Percentiles rank a stretch among this genome's conserved stretches.
These are phyloP conservation scores for Colletotrichum aenigma DNA, from an alignment of 2,329 filamentous ascomycete genomes.

Conservation along the genomic window DNA sequence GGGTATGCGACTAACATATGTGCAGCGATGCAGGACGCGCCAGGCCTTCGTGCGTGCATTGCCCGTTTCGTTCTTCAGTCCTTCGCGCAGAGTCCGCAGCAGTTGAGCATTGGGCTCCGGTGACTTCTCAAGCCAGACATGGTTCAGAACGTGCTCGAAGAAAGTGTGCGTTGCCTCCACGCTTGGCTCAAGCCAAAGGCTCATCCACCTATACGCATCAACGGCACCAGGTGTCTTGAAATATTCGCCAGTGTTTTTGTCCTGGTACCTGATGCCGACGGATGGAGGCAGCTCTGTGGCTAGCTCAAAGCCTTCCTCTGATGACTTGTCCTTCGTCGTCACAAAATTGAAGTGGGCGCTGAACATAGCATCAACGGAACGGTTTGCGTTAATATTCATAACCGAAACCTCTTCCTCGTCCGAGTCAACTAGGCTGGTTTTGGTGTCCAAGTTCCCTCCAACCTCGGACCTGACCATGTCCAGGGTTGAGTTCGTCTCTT, in stretches of 20 bases:
- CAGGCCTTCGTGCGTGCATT: neutral
- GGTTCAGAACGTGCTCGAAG: neutral
- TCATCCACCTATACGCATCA: neutral
- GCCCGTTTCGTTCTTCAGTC: neutral
- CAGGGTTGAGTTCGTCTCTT: neutral
- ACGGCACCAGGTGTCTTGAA: neutral
- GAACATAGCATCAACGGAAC: neutral
- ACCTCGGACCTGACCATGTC: neutral
- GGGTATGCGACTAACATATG: neutral
- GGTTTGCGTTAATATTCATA: neutral
- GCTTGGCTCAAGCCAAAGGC: neutral
- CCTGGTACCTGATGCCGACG: neutral
- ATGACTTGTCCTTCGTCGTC: neutral
- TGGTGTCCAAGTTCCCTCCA: neutral
- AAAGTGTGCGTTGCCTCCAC: neutral
- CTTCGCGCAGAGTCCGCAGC: neutral
- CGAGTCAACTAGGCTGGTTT: neutral
- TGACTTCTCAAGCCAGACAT: neutral
- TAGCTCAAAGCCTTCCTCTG: neutral
- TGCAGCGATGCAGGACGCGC: neutral
- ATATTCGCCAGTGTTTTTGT: fast-evolving
- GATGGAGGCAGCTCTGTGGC: neutral
- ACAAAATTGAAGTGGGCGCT: neutral
- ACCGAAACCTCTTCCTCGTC: neutral
- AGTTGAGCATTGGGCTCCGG: neutral